Conservation (phyloP, 352 stramenopile species). For the Stramenopiles sp. region DNA sequence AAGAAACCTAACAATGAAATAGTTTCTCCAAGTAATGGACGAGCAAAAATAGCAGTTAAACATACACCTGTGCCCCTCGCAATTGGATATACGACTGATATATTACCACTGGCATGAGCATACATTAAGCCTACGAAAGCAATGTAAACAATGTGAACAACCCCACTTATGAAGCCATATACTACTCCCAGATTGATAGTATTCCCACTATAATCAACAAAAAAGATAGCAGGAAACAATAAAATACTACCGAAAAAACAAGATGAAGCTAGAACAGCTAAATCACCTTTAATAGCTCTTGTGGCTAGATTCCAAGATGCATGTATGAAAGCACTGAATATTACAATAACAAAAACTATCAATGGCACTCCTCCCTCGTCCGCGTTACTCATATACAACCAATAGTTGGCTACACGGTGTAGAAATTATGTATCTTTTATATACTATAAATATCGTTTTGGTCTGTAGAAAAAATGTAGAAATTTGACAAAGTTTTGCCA, state of each 20-base stretch:
- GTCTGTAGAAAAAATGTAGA: no score
- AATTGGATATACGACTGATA: neutral
- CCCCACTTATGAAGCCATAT: neutral
- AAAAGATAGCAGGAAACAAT: neutral
- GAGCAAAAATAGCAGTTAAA: neutral
- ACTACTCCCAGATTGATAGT: neutral
- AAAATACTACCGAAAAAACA: neutral
- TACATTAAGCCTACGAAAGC: neutral
- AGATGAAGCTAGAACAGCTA: neutral
- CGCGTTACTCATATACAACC: no score
- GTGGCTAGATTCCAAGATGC: slow-evolving; percentile 7
- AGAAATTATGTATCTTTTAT: no score
- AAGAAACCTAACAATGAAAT: neutral
- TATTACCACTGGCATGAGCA: neutral
- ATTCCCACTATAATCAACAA: neutral
- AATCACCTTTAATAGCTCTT: neutral
- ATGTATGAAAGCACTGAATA: neutral
- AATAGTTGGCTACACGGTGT: no score
- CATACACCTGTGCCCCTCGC: neutral
- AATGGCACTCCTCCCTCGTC: neutral
- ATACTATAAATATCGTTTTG: no score
- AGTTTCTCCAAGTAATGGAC: neutral
- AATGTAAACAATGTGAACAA: slow-evolving; percentile 1
- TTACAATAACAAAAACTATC: neutral
- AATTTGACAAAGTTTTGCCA: no score